phyloP scores from a whole-genome alignment of 371 early-diverging fungal genomes.

The Mucor piriformis region DNA sequence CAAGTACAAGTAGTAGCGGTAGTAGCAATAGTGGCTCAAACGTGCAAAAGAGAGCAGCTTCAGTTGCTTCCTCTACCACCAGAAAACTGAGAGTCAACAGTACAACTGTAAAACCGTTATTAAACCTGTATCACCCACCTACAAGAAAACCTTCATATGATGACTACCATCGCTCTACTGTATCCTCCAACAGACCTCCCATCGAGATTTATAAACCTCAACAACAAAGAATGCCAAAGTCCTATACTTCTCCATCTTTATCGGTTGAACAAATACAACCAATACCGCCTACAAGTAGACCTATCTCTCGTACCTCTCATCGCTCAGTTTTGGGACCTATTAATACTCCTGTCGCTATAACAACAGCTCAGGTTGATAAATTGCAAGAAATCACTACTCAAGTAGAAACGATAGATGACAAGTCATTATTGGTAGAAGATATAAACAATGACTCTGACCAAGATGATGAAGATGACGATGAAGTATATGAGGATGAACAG shows the following conservation, averaged over 20 bases:
- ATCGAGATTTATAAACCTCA: slow-evolving; percentile 23
- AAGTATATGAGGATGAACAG: slow-evolving; percentile 7
- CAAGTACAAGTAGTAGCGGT: slow-evolving; percentile 13
- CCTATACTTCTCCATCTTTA: slow-evolving; percentile 11
- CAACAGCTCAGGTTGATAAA: neutral
- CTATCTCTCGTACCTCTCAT: slow-evolving; percentile 9
- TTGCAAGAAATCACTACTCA: neutral
- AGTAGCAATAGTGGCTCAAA: slow-evolving; percentile 11
- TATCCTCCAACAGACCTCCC: slow-evolving; percentile 4
- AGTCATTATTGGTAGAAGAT: neutral
- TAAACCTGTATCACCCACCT: slow-evolving; percentile 34
- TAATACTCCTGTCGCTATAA: slow-evolving; percentile 11
- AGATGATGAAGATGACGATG: slow-evolving; percentile 1
- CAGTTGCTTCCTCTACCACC: slow-evolving; percentile 10
- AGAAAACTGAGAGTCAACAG: slow-evolving; percentile 21
- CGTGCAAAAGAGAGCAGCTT: slow-evolving; percentile 11
- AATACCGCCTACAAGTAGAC: slow-evolving; percentile 1
- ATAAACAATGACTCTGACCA: neutral
- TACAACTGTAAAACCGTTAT: slow-evolving; percentile 14
- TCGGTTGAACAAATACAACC: neutral
- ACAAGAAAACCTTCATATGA: slow-evolving; percentile 21
- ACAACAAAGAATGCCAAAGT: slow-evolving; percentile 7
- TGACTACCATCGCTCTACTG: neutral
- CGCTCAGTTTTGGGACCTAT: slow-evolving; percentile 26
- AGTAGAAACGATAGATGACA: neutral